Evolutionary conservation across 352 stramenopile genomes (phyloP).

Genomic region (Pythium insidiosum): DNA sequence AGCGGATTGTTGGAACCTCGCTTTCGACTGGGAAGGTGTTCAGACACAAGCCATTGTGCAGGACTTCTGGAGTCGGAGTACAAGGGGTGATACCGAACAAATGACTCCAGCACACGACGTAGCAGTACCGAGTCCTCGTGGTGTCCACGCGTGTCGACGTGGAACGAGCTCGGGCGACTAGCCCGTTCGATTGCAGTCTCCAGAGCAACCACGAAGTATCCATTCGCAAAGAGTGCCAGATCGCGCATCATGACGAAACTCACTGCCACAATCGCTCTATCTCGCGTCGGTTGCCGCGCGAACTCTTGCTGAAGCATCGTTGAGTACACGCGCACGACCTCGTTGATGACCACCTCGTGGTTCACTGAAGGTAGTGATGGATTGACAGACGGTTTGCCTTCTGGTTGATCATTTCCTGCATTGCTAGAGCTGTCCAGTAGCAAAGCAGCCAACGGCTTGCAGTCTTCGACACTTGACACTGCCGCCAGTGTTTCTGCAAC

Average conservation of each 20-base stretch:
- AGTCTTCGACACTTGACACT: too few relatives aligned
- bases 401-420: too few relatives aligned
- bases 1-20: not conserved
- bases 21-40: not conserved
- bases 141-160: conserved; percentile 2
- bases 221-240: conserved; percentile 44
- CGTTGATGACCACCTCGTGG: not conserved
- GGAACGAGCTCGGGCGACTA: too few relatives aligned
- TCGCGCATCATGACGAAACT: conserved; percentile 45
- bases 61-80: not conserved
- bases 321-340: conserved; percentile 4
- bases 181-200: conserved; percentile 19
- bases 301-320: not conserved
- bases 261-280: not conserved
- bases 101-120: not conserved
- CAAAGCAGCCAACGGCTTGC: too few relatives aligned
- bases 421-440: too few relatives aligned
- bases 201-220: conserved; percentile 40
- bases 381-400: too few relatives aligned
- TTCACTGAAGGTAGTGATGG: too few relatives aligned
- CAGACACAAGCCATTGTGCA: conserved; percentile 3
- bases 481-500: too few relatives aligned
- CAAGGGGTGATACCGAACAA: not conserved
- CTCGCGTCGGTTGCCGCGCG: not conserved
- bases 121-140: not conserved